Conservation (phyloP, 495 filamentous ascomycete species). For the Aspergillus coremiiformis region DNA sequence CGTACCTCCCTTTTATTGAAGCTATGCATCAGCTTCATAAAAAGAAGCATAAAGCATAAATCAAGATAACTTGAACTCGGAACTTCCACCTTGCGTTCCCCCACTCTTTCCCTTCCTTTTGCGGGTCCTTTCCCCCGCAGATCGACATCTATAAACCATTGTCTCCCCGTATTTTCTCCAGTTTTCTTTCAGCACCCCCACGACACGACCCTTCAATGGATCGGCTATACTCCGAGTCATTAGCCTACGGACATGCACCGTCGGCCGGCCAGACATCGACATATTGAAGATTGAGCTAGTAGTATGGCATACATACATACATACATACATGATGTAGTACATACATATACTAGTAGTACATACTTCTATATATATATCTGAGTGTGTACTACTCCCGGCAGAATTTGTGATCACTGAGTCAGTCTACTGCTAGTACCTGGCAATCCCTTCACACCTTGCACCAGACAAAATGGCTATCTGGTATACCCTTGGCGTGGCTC, state of each 20-base stretch:
- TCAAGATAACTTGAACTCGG: no score
- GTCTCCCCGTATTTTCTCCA: not conserved
- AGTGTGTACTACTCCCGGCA: not conserved
- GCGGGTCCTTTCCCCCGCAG: not conserved
- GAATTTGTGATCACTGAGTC: no score
- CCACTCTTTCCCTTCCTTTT: not conserved
- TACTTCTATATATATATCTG: slow-evolving; percentile 6
- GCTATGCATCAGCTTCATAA: no score
- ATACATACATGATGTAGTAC: no score
- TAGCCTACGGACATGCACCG: not conserved
- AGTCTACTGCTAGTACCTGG: not conserved
- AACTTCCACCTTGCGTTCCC: not conserved
- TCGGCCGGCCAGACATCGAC: slow-evolving; percentile 19
- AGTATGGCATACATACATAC: no score
- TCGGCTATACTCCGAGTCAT: slow-evolving; percentile 29
- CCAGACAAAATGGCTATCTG: slow-evolving; percentile 28
- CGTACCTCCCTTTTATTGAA: no score
- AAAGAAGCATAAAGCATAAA: no score
- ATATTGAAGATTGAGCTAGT: not conserved
- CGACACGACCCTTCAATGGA: not conserved
- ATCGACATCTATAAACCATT: no score
- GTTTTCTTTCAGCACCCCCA: not conserved
- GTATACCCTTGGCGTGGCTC: slow-evolving; percentile 43
- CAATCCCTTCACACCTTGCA: not conserved
- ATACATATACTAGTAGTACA: no score